Evolutionary conservation across 2,329 filamentous ascomycete species (phyloP).

Genomic region (Cyphellophora attinorum): DNA sequence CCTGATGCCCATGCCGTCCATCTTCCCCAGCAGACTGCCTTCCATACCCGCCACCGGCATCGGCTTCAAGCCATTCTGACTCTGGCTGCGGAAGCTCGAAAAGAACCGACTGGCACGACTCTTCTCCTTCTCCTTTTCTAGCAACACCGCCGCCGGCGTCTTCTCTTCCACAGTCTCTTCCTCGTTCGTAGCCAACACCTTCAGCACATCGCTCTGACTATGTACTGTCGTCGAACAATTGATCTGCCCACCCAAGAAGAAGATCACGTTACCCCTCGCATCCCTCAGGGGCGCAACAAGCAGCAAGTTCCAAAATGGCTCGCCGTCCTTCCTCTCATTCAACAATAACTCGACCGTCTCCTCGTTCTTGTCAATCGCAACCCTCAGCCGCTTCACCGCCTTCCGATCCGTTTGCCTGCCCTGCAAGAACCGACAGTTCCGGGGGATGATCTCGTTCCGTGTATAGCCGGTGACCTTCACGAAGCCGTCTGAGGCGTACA

Average conservation of each 20-base stretch:
- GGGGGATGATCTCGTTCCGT: slow-evolving; percentile 37
- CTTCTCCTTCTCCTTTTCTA: slow-evolving; percentile 18
- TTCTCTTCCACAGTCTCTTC: slow-evolving; percentile 16
- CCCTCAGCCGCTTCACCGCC: slow-evolving; percentile 32
- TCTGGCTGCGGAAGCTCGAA: slow-evolving; percentile 24
- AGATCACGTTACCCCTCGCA: slow-evolving; percentile 36
- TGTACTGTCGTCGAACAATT: slow-evolving; percentile 48
- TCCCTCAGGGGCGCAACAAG: slow-evolving; percentile 45
- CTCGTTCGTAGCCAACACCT: slow-evolving; percentile 31
- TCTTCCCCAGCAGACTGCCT: slow-evolving; percentile 25
- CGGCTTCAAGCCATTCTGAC: slow-evolving; percentile 7
- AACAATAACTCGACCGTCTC: slow-evolving; percentile 43
- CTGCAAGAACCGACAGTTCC: slow-evolving; percentile 44
- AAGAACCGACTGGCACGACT: slow-evolving; percentile 22
- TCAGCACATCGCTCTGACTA: slow-evolving; percentile 41
- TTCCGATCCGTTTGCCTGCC: slow-evolving; percentile 36
- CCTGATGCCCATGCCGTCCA: slow-evolving; percentile 26
- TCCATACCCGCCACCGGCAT: slow-evolving; percentile 27
- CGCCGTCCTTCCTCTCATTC: slow-evolving; percentile 42
- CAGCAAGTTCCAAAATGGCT: slow-evolving; percentile 49
- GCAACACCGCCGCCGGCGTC: background rate
- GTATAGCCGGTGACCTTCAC: slow-evolving; percentile 42
- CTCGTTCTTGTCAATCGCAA: slow-evolving; percentile 31
- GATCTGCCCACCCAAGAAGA: slow-evolving; percentile 48
- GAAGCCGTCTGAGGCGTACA: slow-evolving; percentile 43